Percentiles rank a stretch among this genome's conserved stretches.
These are phyloP conservation scores for Tubosaeta sp. DNA, from an alignment of 768 basidiomycete species.

Conservation along the genomic window DNA sequence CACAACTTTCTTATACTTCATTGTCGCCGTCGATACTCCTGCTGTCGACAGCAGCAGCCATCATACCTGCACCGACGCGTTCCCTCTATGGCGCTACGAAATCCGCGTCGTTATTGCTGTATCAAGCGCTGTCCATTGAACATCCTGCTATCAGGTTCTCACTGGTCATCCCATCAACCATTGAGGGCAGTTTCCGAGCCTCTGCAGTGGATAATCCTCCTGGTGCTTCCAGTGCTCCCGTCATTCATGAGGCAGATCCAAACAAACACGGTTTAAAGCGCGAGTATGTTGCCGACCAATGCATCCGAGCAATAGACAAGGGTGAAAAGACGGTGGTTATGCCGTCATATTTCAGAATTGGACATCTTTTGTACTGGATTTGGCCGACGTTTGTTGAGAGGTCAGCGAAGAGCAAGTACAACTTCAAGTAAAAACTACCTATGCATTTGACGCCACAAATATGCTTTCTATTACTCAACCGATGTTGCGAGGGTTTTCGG, in stretches of 20 bases:
- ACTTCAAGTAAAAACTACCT: conserved; percentile 34
- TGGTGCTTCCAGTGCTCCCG: conserved; percentile 25
- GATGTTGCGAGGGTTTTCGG: not conserved
- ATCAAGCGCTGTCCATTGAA: conserved; percentile 76
- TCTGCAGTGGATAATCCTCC: conserved; percentile 64
- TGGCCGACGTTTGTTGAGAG: conserved; percentile 56
- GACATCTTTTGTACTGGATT: conserved; percentile 61
- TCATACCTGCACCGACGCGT: conserved; percentile 83
- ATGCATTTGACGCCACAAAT: not conserved
- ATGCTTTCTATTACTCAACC: not conserved
- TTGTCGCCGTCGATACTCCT: conserved; percentile 69
- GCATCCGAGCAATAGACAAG: conserved; percentile 56
- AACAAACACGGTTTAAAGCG: conserved; percentile 55
- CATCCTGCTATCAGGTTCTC: conserved; percentile 66
- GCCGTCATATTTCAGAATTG: conserved; percentile 45
- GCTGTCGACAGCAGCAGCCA: conserved; percentile 71
- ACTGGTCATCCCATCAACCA: conserved; percentile 59
- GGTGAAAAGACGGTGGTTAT: conserved; percentile 56
- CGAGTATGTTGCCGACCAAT: conserved; percentile 55
- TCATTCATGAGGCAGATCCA: conserved; percentile 44
- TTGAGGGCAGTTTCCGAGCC: conserved; percentile 75
- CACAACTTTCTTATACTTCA: conserved; percentile 64
- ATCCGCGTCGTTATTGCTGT: conserved; percentile 70
- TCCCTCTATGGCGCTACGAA: conserved; percentile 83
- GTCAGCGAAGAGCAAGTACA: conserved; percentile 61